These are phyloP conservation scores for Alternaria brassicae DNA, from an alignment of 2,329 filamentous ascomycete genomes.

Conservation along the genomic window DNA sequence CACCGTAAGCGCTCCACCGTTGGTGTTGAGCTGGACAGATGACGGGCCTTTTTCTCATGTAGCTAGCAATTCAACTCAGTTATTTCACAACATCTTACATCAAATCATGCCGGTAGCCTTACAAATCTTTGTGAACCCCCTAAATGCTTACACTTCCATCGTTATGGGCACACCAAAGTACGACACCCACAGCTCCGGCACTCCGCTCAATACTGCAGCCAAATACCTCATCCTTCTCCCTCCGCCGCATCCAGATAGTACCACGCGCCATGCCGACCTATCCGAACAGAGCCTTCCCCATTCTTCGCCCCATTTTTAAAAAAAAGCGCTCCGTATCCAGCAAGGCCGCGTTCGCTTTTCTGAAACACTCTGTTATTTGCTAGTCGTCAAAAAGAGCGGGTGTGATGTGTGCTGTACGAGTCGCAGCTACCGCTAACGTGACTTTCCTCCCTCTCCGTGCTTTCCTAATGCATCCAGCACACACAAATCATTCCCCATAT, in stretches of 20 bases:
- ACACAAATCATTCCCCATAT: slow-evolving; percentile 1
- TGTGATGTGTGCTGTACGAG: neutral
- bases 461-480: slow-evolving; percentile 3
- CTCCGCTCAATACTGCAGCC: neutral
- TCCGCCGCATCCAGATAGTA: neutral
- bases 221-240: neutral
- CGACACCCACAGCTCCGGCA: neutral
- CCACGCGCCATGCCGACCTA: neutral
- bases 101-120: neutral
- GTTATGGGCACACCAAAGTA: neutral
- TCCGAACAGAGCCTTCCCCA: neutral
- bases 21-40: slow-evolving; percentile 44
- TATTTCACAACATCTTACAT: neutral
- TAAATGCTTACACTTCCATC: neutral
- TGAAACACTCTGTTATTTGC: neutral
- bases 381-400: neutral
- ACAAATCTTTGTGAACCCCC: neutral
- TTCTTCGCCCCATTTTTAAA: neutral
- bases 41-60: slow-evolving; percentile 26
- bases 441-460: neutral
- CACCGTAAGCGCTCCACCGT: slow-evolving; percentile 38
- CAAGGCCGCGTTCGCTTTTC: neutral
- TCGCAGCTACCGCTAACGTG: neutral
- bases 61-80: slow-evolving; percentile 8
- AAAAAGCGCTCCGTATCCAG: slow-evolving; percentile 1